These are phyloP conservation scores for Candida peoriensis DNA, from an alignment of 805 yeast species.

Conservation along the genomic window DNA sequence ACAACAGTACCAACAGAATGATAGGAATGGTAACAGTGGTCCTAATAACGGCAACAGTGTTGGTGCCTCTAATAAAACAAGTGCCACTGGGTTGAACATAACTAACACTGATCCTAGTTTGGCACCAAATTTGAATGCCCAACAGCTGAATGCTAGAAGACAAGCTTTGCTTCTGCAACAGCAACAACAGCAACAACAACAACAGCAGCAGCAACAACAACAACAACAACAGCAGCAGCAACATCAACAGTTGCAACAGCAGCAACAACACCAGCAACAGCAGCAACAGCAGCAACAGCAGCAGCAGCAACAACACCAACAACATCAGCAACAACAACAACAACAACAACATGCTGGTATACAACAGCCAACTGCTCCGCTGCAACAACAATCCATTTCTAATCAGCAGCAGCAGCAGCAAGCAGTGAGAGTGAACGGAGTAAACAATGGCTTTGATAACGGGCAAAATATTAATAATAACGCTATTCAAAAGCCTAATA, in stretches of 20 bases:
- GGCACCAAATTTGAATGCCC: conserved; percentile 4
- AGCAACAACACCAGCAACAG: conserved; percentile 9
- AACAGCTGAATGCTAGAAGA: conserved; percentile 9
- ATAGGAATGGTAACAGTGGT: background rate
- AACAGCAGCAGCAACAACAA: conserved; percentile 6
- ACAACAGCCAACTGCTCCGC: conserved; percentile 1
- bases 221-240: conserved; percentile 8
- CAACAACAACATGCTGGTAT: conserved; percentile 8
- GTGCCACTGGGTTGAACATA: conserved; percentile 2
- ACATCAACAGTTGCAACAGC: conserved; percentile 7
- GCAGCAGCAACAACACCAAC: conserved; percentile 12
- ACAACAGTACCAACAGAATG: background rate
- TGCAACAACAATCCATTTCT: conserved; percentile 5
- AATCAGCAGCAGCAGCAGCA: conserved; percentile 9
- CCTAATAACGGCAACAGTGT: background rate
- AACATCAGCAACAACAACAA: conserved; percentile 9
- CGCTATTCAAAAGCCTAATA: conserved; percentile 11
- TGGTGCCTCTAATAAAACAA: too few species aligned
- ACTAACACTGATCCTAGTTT: too few species aligned
- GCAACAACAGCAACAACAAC: conserved; percentile 7
- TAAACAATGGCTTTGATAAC: background rate
- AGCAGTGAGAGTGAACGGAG: conserved; percentile 4
- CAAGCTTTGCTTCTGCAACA: conserved; percentile 4
- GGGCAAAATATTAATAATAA: conserved; percentile 3
- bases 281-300: conserved; percentile 14